phyloP scores from a whole-genome alignment of 2,329 filamentous ascomycete genomes.

The Daldinia sp. region DNA sequence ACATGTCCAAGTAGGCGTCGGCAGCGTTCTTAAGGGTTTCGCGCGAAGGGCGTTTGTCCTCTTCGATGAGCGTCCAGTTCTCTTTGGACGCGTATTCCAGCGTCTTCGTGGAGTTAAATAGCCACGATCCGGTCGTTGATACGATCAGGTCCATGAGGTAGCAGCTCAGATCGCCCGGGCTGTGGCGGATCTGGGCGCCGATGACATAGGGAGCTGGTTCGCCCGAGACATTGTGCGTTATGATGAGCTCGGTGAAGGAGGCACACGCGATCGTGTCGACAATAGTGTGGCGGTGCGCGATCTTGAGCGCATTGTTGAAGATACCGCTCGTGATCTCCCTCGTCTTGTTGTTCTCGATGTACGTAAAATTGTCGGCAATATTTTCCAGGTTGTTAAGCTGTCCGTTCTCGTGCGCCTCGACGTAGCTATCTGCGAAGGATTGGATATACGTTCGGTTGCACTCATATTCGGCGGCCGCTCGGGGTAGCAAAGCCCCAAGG shows the following conservation, averaged over 20 bases:
- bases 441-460: conserved; percentile 48
- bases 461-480: conserved; percentile 43
- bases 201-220: conserved; percentile 48
- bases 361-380: conserved; percentile 47
- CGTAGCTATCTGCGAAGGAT: conserved; percentile 45
- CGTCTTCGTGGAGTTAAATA: conserved; percentile 54
- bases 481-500: conserved; percentile 28
- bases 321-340: conserved; percentile 47
- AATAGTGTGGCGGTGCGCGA: conserved; percentile 50
- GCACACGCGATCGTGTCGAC: conserved; percentile 52
- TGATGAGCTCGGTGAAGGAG: conserved; percentile 48
- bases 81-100: conserved; percentile 51
- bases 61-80: conserved; percentile 51
- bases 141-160: conserved; percentile 52
- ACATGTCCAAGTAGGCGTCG: conserved; percentile 56
- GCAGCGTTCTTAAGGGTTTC: conserved; percentile 50
- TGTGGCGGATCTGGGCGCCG: conserved; percentile 54
- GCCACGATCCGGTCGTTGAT: conserved; percentile 53
- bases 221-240: conserved; percentile 43
- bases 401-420: conserved; percentile 45
- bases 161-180: conserved; percentile 42
- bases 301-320: conserved; percentile 44
- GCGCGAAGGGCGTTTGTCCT: conserved; percentile 46
- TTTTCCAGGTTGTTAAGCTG: conserved; percentile 39
- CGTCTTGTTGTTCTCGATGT: conserved; percentile 50